Evolutionary conservation across 768 basidiomycete species (phyloP), one percentile per base, ranked within the genome.

Genomic region (Kwoniella mangroviensis): DNA sequence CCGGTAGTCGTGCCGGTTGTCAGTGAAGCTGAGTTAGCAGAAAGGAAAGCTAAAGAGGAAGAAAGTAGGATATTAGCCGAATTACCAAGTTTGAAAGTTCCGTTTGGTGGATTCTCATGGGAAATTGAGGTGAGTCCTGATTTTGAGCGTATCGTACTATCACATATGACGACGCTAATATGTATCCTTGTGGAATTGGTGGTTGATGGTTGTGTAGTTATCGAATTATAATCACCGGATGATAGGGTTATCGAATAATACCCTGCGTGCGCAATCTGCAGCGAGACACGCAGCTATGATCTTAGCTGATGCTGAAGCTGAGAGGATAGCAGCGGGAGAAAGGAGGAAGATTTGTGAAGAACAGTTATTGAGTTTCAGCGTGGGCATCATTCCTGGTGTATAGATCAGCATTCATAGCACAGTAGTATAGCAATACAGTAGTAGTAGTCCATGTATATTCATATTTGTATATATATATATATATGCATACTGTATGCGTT

Each of bases 281-380:
- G 34, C 61, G 3, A 19, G 77, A 19, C 66, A 76, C 13, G 76
- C 76, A 0, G 62, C 68, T 9, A 72, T 73, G 41, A 51, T 75
- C 1, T 51, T 80, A 15, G 71, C 75, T 11, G 79, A 80, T 66
- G 79, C 76, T 4, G 79, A 80, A 64, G 72, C 75, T 21, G 79
- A 80, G 54, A 43, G 79, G 9, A 24, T 73, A 19, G 71, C 75
- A 4, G 79, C 79, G 10, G 57, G 49, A 21, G 76, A 80, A 45
- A 60, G 79, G 55, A 71, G 76, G 56, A 69, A 69, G 62, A 71
- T 74, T 2, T 67, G 64, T 19, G 76, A 80, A 40, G 61, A 53
- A 21, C 75, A 78, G 42, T 52, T 71, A 22, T 54, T 55, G 40
- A 56, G 53, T 24, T 65, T 55, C 51, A 56, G 69, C 1, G 57